phyloP scores from a whole-genome alignment of 805 yeast species.

The Scheffersomyces coipomensis region DNA sequence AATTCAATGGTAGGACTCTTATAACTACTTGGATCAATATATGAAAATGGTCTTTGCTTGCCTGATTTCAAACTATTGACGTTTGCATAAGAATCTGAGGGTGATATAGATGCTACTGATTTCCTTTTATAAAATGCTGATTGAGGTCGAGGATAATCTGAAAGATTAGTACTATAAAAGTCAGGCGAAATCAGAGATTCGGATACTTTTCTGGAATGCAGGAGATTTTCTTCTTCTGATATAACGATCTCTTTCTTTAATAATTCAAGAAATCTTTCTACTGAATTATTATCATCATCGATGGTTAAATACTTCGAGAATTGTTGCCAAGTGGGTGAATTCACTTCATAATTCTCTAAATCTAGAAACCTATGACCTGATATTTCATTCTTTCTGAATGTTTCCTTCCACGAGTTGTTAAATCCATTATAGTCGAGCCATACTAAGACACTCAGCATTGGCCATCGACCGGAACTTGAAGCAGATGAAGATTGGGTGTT shows the following conservation, averaged over 20 bases:
- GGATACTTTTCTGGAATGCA: slow-evolving; percentile 4
- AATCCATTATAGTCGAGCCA: slow-evolving; percentile 75
- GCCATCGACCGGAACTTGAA: slow-evolving; percentile 61
- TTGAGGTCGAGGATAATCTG: neutral
- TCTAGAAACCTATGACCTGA: slow-evolving; percentile 64
- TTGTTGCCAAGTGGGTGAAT: slow-evolving; percentile 46
- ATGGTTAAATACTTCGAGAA: slow-evolving; percentile 30
- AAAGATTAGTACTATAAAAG: neutral
- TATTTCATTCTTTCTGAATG: slow-evolving; percentile 57
- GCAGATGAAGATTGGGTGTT: slow-evolving; percentile 25
- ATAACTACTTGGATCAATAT: slow-evolving; percentile 27
- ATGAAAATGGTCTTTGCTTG: slow-evolving; percentile 38
- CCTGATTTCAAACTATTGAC: slow-evolving; percentile 1
- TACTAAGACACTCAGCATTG: slow-evolving; percentile 55
- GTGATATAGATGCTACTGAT: slow-evolving; percentile 15
- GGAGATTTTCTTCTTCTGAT: slow-evolving; percentile 1
- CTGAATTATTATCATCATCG: slow-evolving; percentile 49
- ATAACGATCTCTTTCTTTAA: slow-evolving; percentile 13
- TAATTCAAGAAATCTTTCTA: slow-evolving; percentile 43
- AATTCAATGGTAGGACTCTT: slow-evolving; percentile 17
- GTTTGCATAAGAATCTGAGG: slow-evolving; percentile 7
- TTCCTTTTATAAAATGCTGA: slow-evolving; percentile 1
- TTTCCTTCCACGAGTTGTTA: slow-evolving; percentile 69
- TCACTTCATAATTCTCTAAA: slow-evolving; percentile 61
- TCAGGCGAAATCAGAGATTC: slow-evolving; percentile 15